A percentile compares a stretch with the other conserved stretches of the same genome.
phyloP scores from a whole-genome alignment of 495 filamentous ascomycete genomes.

The Penicillium coffeae region DNA sequence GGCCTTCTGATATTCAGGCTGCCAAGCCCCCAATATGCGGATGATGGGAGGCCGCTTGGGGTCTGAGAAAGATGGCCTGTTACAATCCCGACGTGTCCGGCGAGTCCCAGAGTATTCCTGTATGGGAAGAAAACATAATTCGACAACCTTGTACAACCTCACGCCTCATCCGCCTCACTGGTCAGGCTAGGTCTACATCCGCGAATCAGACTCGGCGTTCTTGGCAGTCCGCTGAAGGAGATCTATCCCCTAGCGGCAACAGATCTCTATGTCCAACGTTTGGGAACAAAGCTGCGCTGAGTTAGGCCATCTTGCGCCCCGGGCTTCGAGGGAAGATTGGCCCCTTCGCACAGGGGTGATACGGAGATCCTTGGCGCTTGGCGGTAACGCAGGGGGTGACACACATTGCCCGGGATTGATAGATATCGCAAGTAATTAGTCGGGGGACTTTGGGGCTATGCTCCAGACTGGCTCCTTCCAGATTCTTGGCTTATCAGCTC shows the following conservation, averaged over 20 bases:
- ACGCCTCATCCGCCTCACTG: slow-evolving; percentile 18
- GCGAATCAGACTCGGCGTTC: slow-evolving; percentile 17
- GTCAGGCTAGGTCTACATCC: slow-evolving; percentile 18
- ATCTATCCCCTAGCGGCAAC: no score
- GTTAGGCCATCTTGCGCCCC: not conserved
- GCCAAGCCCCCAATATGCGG: not conserved
- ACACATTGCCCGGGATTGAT: slow-evolving; percentile 9
- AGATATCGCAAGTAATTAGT: not conserved
- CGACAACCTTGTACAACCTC: slow-evolving; percentile 6
- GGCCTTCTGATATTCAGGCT: not conserved
- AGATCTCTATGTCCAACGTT: no score
- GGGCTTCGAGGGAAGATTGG: slow-evolving; percentile 1
- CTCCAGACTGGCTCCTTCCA: not conserved
- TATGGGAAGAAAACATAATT: not conserved
- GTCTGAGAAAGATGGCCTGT: slow-evolving; percentile 6
- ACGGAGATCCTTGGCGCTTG: slow-evolving; percentile 36
- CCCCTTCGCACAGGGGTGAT: slow-evolving; percentile 10
- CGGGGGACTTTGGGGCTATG: not conserved
- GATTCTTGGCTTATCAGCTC: slow-evolving; percentile 13
- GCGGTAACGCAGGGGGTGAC: slow-evolving; percentile 33
- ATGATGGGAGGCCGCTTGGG: not conserved
- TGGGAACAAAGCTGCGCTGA: not conserved
- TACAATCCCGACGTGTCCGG: slow-evolving; percentile 12
- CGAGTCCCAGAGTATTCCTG: not conserved
- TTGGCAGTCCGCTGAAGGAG: slow-evolving; percentile 19